A percentile compares a stretch with the other conserved stretches of the same genome.
phyloP scores from a whole-genome alignment of 768 basidiomycete genomes.

The Austroboletus festivus region DNA sequence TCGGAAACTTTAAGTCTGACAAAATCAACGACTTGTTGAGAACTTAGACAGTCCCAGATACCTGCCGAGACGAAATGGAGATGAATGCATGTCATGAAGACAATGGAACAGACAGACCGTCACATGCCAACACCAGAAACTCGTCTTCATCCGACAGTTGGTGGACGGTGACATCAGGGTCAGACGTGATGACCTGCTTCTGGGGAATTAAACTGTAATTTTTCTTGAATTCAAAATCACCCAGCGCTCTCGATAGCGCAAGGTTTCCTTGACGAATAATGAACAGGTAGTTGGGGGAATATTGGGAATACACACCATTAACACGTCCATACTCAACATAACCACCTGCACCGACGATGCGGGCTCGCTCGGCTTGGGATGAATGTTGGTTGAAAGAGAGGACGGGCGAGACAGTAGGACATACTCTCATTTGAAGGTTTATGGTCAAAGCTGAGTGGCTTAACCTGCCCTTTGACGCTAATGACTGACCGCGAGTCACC shows the following conservation, averaged over 20 bases:
- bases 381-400: conserved; percentile 1
- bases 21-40: conserved; percentile 90
- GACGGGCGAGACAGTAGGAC: conserved; percentile 24
- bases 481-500: conserved; percentile 95
- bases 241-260: conserved; percentile 89
- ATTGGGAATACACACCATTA: conserved; percentile 61
- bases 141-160: conserved; percentile 86
- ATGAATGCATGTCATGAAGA: conserved; percentile 1
- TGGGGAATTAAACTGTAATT: conserved; percentile 79
- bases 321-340: conserved; percentile 97
- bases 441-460: conserved; percentile 90
- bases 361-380: conserved; percentile 68
- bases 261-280: conserved; percentile 68
- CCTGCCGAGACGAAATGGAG: conserved; percentile 45
- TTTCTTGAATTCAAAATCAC: conserved; percentile 99
- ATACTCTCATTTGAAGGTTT: conserved; percentile 86
- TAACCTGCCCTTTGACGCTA: conserved; percentile 78
- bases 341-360: conserved; percentile 89
- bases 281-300: not conserved
- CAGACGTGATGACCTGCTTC: conserved; percentile 89
- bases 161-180: conserved; percentile 89
- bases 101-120: conserved; percentile 56
- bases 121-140: conserved; percentile 94
- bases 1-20: conserved; percentile 79
- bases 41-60: conserved; percentile 96